These are phyloP conservation scores for Paratinospora sagittata DNA, from an alignment of 164 flowering plant species.

Conservation along the genomic window DNA sequence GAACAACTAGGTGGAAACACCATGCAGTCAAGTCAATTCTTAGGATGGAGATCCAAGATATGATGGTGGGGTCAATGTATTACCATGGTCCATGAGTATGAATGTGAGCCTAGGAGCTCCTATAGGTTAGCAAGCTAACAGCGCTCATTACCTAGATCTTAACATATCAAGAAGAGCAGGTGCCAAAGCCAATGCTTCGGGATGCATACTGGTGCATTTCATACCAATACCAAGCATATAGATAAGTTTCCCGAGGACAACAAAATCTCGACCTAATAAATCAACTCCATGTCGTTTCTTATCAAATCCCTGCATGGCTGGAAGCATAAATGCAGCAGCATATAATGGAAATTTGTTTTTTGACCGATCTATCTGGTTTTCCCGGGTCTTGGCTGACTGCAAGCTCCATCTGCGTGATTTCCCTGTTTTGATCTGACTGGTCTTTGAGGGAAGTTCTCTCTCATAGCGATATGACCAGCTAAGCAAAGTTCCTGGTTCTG, in stretches of 20 bases:
- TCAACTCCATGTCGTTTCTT: constrained; percentile 96
- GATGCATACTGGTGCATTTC: constrained; percentile 89
- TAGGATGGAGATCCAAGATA: background rate
- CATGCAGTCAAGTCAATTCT: background rate
- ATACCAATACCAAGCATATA: constrained; percentile 93
- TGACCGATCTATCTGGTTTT: constrained; percentile 43
- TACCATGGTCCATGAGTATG: background rate
- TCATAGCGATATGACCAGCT: constrained; percentile 73
- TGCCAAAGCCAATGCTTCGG: constrained; percentile 90
- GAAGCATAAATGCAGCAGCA: constrained; percentile 99
- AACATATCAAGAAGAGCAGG: constrained; percentile 75
- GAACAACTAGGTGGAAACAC: background rate
- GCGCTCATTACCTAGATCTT: constrained; percentile 59
- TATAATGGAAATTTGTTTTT: constrained; percentile 76
- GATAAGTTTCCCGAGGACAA: constrained; percentile 88
- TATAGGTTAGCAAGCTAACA: background rate
- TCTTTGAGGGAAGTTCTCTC: constrained; percentile 70
- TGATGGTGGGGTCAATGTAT: background rate
- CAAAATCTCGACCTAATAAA: constrained; percentile 79
- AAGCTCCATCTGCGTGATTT: constrained; percentile 83
- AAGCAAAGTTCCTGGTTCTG: constrained; percentile 49
- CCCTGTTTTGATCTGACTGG: constrained; percentile 51
- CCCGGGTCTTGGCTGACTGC: constrained; percentile 30
- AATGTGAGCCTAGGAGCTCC: background rate
- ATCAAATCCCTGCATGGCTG: constrained; percentile 92